Base-by-base conservation (phyloP, 805 yeast genomes). In the Scheffersomyces amazonensis region DNA sequence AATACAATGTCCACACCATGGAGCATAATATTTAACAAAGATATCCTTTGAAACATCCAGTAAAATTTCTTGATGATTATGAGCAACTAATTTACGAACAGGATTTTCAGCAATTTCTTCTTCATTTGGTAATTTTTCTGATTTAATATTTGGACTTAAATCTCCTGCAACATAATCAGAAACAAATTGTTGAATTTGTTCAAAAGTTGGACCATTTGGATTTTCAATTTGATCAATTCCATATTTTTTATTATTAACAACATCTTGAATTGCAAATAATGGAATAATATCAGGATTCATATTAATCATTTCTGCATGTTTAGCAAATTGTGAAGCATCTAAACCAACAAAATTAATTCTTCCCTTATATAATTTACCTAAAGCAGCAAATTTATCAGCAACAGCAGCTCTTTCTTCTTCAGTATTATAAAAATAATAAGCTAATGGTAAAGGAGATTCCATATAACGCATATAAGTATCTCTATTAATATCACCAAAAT, bases 1-100 rank as follows among this genome's bases (percentile, higher is more conserved):
- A 75, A 87, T 88, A 74, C 96, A 88, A 74, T 89, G 96, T 33
- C 96, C 95, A 73, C 96, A 89, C 96, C 96, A 90, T 68, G 95
- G 95, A 34, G 98, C 97, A 58, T 87, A 90, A 69, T 90, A 91
- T 71, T 87, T 86, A 40, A 91, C 96, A 40, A 90, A 66, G 25
- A 86, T 82, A 58, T 85, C 91, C 68, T 80, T 83, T 32, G 60
- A 41, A 49, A 55, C 36, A 52, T 81, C 81, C 21, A 63, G 64
- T 37, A 87, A 75, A 42, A 87, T 66, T 23, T 74, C 78, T 35
- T 85, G 83, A 66, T 87, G 93, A 56, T 81, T 87, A 67, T 80
- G 76, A 50, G 88, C 96, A 44, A 91, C 97, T 50, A 91, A 74
- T 56, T 78, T 83, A 60, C 72, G 70, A 33, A 84, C 91, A 37